Percentiles rank a stretch among this genome's conserved stretches.
phyloP scores from a whole-genome alignment of 495 filamentous ascomycete genomes.

The Bombardia bombarda region DNA sequence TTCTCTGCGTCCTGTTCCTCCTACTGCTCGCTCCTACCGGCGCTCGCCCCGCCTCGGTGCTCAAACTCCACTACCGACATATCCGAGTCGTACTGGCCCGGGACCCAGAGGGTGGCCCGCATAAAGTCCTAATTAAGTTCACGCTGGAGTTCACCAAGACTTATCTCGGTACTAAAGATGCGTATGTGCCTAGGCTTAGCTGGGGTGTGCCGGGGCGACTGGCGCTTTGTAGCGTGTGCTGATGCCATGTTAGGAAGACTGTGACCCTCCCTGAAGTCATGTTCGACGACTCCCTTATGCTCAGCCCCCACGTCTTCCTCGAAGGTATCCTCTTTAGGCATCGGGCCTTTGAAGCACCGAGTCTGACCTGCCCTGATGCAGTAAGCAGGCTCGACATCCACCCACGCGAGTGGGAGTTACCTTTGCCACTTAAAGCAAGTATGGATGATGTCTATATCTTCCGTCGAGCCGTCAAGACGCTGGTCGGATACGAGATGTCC shows the following conservation, averaged over 20 bases:
- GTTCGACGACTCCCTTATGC: not conserved
- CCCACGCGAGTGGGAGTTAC: conserved; percentile 1
- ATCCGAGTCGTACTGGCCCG: conserved; percentile 1
- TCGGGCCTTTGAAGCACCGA: conserved; percentile 1
- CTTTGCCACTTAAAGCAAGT: not conserved
- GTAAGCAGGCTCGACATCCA: conserved; percentile 3
- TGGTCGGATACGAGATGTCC: conserved; percentile 3
- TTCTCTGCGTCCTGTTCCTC: conserved; percentile 3
- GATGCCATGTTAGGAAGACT: conserved; percentile 3
- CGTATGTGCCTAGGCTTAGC: conserved; percentile 1
- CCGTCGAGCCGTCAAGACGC: conserved; percentile 5
- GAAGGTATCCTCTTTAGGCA: conserved; percentile 1
- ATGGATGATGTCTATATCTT: conserved; percentile 4
- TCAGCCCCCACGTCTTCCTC: conserved; percentile 7
- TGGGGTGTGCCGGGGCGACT: not conserved
- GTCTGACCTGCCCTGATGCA: not conserved
- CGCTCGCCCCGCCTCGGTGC: not conserved
- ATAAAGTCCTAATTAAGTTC: conserved; percentile 3
- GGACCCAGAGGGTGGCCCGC: not conserved
- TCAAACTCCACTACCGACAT: not conserved
- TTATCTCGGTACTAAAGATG: conserved; percentile 4
- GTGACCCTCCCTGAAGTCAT: conserved; percentile 1
- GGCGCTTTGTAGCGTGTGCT: conserved; percentile 3
- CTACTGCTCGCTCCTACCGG: conserved; percentile 3
- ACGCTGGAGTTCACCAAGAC: conserved; percentile 6